Evolutionary conservation across 805 yeast genomes (phyloP).

Genomic region (Wickerhamiella galacta): DNA sequence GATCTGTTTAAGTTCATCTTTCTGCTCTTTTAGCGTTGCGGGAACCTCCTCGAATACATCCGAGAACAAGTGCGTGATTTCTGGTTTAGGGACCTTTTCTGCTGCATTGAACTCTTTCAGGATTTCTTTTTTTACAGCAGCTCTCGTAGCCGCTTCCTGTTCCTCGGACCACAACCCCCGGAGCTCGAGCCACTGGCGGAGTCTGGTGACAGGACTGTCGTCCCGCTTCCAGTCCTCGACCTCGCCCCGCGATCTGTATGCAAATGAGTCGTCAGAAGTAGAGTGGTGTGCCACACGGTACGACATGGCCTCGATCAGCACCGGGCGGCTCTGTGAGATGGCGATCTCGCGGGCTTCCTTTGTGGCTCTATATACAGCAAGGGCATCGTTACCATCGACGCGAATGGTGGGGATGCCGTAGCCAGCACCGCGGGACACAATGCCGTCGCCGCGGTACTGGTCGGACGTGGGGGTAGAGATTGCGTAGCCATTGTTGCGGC

Average conservation of each 20-base stretch:
- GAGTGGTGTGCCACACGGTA: constrained; percentile 24
- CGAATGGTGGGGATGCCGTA: constrained; percentile 23
- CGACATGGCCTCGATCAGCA: constrained; percentile 23
- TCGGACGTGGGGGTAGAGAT: constrained; percentile 21
- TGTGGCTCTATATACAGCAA: constrained; percentile 19
- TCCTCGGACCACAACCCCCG: constrained; percentile 19
- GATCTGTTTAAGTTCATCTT: constrained; percentile 16
- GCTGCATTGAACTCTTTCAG: constrained; percentile 18
- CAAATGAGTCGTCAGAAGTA: constrained; percentile 23
- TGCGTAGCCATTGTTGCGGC: constrained; percentile 24
- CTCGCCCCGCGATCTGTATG: constrained; percentile 20
- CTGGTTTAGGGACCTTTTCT: constrained; percentile 19
- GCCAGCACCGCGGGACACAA: constrained; percentile 21
- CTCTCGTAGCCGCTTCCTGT: constrained; percentile 14
- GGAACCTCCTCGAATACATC: constrained; percentile 16
- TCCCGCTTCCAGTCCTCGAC: constrained; percentile 22
- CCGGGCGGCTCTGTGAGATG: constrained; percentile 15
- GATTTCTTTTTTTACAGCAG: constrained; percentile 14
- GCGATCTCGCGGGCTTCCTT: constrained; percentile 16
- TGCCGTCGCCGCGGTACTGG: constrained; percentile 24
- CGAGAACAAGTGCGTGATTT: constrained; percentile 15
- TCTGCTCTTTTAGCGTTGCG: constrained; percentile 15
- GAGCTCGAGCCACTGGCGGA: constrained; percentile 20
- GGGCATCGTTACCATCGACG: constrained; percentile 23
- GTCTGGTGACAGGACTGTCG: constrained; percentile 21